These are phyloP conservation scores for Mycosphaerelloides madeirae DNA, from an alignment of 2,329 filamentous ascomycete species.

Conservation along the genomic window DNA sequence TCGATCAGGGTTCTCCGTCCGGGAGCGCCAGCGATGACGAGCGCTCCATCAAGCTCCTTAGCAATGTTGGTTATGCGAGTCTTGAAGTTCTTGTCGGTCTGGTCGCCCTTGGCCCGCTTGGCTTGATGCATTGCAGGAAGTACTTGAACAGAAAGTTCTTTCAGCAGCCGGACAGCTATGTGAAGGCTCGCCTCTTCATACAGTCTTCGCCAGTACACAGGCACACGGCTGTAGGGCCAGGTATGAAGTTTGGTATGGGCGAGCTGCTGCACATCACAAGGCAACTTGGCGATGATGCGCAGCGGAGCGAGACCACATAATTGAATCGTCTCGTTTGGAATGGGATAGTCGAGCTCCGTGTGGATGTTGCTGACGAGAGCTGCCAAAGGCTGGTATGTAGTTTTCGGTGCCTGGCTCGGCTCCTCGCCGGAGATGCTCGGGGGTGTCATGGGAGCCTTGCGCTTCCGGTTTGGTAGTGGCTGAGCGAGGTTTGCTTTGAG, in stretches of 20 bases:
- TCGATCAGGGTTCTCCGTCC: constrained; percentile 46
- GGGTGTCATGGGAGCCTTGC: background rate
- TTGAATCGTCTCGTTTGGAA: constrained; percentile 30
- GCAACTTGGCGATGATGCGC: constrained; percentile 32
- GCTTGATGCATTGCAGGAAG: background rate
- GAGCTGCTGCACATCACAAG: constrained; percentile 53
- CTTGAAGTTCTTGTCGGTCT: background rate
- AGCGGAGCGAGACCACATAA: constrained; percentile 41
- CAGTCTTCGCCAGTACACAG: constrained; percentile 62
- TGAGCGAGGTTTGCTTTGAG: background rate
- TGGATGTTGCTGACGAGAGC: constrained; percentile 2
- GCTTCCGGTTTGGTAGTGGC: background rate
- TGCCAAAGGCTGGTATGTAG: background rate
- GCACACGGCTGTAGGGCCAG: constrained; percentile 63
- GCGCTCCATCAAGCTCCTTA: constrained; percentile 64
- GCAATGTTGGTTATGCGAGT: constrained; percentile 44
- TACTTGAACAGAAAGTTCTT: background rate
- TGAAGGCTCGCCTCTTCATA: constrained; percentile 68
- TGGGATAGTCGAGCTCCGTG: constrained; percentile 9
- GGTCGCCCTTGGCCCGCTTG: background rate
- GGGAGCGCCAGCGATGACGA: constrained; percentile 69
- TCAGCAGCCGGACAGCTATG: constrained; percentile 44
- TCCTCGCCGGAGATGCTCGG: background rate
- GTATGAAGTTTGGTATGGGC: constrained; percentile 65
- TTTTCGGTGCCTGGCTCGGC: too few species aligned